Conservation (phyloP, 805 yeast genomes). For the Danielia reshetovae region DNA sequence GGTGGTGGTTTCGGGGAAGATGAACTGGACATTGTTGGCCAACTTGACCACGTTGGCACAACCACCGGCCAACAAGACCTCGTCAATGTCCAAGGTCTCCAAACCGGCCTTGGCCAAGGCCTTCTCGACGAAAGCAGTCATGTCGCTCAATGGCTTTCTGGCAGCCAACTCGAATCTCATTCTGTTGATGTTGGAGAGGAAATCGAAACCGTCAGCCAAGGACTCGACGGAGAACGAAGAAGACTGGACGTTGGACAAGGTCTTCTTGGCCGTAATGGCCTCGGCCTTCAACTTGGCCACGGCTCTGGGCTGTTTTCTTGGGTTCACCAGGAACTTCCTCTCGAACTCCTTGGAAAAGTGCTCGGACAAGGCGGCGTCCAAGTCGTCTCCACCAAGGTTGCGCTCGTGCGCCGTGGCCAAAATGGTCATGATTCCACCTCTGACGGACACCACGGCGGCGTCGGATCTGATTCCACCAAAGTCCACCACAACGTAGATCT, state of each 20-base stretch:
- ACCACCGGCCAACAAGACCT: slow-evolving; percentile 92
- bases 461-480: slow-evolving; percentile 96
- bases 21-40: slow-evolving; percentile 62
- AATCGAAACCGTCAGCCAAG: slow-evolving; percentile 90
- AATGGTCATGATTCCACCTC: slow-evolving; percentile 91
- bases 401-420: slow-evolving; percentile 80
- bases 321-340: slow-evolving; percentile 79
- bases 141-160: slow-evolving; percentile 69
- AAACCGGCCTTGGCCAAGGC: slow-evolving; percentile 78
- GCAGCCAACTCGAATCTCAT: slow-evolving; percentile 87
- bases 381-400: slow-evolving; percentile 81
- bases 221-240: slow-evolving; percentile 94
- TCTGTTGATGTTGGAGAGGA: slow-evolving; percentile 90
- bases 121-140: slow-evolving; percentile 70
- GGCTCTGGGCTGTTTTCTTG: slow-evolving; percentile 77
- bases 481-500: slow-evolving; percentile 87
- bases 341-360: slow-evolving; percentile 91
- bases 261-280: slow-evolving; percentile 80
- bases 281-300: slow-evolving; percentile 84
- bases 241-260: slow-evolving; percentile 82
- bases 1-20: slow-evolving; percentile 78
- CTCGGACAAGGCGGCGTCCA: slow-evolving; percentile 77
- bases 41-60: slow-evolving; percentile 89
- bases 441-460: slow-evolving; percentile 86
- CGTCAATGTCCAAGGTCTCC: slow-evolving; percentile 83